These are phyloP conservation scores for Rosa persica DNA, from an alignment of 306 rosid genomes.

Conservation along the genomic window DNA sequence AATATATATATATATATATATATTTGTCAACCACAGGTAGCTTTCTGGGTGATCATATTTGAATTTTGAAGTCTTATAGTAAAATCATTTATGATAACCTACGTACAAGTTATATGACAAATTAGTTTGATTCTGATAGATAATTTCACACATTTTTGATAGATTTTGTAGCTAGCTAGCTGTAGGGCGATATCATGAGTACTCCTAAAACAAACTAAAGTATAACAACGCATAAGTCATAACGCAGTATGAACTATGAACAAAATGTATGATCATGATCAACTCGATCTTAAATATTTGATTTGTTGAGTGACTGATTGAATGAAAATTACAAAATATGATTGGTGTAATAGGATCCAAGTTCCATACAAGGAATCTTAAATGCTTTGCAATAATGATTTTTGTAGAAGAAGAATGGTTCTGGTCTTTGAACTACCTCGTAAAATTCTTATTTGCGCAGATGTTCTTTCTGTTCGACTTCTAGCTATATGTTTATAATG, in stretches of 20 bases:
- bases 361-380: neutral
- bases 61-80: neutral
- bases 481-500: too few species aligned
- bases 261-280: neutral
- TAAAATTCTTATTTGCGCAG: too few species aligned
- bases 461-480: too few species aligned
- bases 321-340: too few species aligned
- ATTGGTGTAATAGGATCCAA: neutral
- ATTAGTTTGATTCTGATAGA: neutral
- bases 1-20: neutral
- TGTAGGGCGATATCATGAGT: neutral
- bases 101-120: neutral
- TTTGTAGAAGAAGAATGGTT: neutral
- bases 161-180: neutral
- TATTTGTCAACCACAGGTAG: neutral
- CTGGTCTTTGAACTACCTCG: neutral
- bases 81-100: neutral
- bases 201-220: too few species aligned
- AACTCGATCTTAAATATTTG: too few species aligned
- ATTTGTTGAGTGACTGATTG: neutral
- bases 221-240: too few species aligned
- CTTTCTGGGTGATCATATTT: constrained; percentile 7
- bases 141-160: neutral
- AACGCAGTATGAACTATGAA: too few species aligned
- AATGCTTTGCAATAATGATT: neutral